Base-by-base conservation (phyloP, 1,284 basidiomycete species). In the Boletus mariae region DNA sequence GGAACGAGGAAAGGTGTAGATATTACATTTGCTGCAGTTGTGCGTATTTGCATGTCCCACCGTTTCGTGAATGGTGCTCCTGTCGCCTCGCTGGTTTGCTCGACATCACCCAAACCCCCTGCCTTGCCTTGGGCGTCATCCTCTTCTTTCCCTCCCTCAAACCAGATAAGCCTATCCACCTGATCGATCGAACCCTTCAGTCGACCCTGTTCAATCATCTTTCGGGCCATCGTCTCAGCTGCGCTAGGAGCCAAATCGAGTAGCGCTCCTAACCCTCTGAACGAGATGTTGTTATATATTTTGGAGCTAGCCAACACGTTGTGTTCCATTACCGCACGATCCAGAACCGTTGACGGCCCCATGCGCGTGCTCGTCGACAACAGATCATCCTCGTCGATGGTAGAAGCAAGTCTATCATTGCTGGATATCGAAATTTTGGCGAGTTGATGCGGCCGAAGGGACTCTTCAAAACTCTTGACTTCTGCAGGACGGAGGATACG, bases 291-390 rank as follows among this genome's bases (percentile, higher is more conserved):
- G 67, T 92, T 92, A 69, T 95, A 96, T 47, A 95, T 91, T 67
- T 94, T 92, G 1, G 93, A 96, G 64, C 93, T 94, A 10, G 95
- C 93, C 55, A 97, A 83, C 15, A 99, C 78, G 69, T 99, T 99
- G 74, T 99, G 97, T 69, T 99, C 96, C 84, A 98, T 92, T 45
- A 99, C 92, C 2, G 97, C 97, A 47, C 94, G 83, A 69, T 98
- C 96, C 31, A 99, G 80, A n/a, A 99, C 94, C 9, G 94, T 98
- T 6, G 91, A 87, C 1, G 96, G 94, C 1, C 90, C 91, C 34
- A 84, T 90, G 51, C 90, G 81, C 56, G 80, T 92, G 73, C 87
- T 89, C 49, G 76, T 78, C 44, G 74, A 76, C 17, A 67, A 68
- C 49, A 75, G 76, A 55, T 71, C 82, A 41, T 85, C 81, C 35